Evolutionary conservation across 345 rosid species (phyloP).

Genomic region (Salix dunnii): DNA sequence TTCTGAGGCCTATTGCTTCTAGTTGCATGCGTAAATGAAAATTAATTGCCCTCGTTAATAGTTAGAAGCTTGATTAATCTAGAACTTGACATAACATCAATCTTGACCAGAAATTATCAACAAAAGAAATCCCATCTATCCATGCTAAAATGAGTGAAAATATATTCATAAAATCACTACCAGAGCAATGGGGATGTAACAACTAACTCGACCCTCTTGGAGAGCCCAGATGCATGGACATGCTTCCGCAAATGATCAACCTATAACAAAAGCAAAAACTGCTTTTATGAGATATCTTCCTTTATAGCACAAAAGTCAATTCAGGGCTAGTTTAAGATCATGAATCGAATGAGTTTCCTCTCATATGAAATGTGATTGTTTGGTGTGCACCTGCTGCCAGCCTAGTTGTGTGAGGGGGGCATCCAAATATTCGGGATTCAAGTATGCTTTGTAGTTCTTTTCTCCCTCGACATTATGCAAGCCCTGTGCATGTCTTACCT

Average conservation of each 20-base stretch:
- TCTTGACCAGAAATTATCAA: neutral
- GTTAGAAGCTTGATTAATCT: neutral
- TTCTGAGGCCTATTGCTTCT: neutral
- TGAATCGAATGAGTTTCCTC: neutral
- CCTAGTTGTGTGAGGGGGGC: conserved; percentile 89
- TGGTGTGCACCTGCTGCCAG: conserved; percentile 69
- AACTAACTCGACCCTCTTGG: conserved; percentile 77
- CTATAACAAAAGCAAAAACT: conserved; percentile 36
- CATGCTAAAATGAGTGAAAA: no score
- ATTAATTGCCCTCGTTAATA: no score
- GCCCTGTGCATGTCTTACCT: conserved; percentile 99
- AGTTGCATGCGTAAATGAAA: neutral
- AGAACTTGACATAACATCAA: neutral
- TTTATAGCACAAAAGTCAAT: neutral
- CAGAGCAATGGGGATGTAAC: conserved; percentile 74
- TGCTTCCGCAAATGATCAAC: conserved; percentile 86
- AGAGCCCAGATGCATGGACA: conserved; percentile 67
- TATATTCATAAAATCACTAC: no score
- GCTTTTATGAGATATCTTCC: neutral
- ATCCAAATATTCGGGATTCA: conserved; percentile 85
- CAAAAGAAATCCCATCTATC: neutral
- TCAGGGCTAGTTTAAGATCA: neutral
- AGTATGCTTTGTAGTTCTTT: conserved; percentile 73
- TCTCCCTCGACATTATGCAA: conserved; percentile 96
- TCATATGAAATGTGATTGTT: neutral